Evolutionary conservation across 2,329 filamentous ascomycete genomes (phyloP).

Genomic region (Ascochyta clinopodiicola): DNA sequence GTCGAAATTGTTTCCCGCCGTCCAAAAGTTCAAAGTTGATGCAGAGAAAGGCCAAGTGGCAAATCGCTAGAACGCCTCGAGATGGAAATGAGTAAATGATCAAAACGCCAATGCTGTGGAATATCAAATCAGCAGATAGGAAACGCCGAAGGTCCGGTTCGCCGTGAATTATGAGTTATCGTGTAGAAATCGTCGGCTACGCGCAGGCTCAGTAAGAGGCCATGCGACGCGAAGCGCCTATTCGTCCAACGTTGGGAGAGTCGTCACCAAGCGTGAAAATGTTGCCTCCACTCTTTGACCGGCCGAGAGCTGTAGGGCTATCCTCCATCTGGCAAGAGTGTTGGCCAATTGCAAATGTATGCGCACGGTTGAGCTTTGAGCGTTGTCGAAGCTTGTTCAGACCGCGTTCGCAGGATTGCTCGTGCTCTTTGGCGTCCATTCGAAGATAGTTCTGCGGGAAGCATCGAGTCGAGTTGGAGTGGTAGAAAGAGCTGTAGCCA

Average conservation of each 20-base stretch:
- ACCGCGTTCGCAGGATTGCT: constrained; percentile 90
- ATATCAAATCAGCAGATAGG: constrained; percentile 40
- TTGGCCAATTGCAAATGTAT: constrained; percentile 94
- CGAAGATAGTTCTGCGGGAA: constrained; percentile 95
- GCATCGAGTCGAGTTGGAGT: constrained; percentile 78
- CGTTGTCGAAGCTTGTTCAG: constrained; percentile 92
- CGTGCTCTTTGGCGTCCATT: constrained; percentile 92
- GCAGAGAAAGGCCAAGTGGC: constrained; percentile 35
- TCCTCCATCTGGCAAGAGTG: constrained; percentile 66
- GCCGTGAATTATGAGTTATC: constrained; percentile 43
- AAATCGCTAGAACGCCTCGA: constrained; percentile 47
- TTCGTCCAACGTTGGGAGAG: constrained; percentile 39
- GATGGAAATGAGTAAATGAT: constrained; percentile 33
- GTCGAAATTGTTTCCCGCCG: constrained; percentile 28
- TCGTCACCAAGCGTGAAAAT: constrained; percentile 43
- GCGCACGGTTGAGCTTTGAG: constrained; percentile 82
- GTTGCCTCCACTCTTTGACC: constrained; percentile 42
- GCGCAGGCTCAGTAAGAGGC: constrained; percentile 45
- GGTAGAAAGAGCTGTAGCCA: constrained; percentile 93
- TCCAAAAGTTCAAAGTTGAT: constrained; percentile 33
- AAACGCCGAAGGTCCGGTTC: constrained; percentile 47
- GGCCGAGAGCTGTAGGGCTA: constrained; percentile 60
- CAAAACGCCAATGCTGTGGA: constrained; percentile 45
- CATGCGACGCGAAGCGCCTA: constrained; percentile 46
- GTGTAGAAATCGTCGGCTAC: constrained; percentile 38